Percentiles rank a stretch among this genome's conserved stretches.
These are phyloP conservation scores for Blastobotrys illinoisensis DNA, from an alignment of 1,139 yeast genomes.

Conservation along the genomic window DNA sequence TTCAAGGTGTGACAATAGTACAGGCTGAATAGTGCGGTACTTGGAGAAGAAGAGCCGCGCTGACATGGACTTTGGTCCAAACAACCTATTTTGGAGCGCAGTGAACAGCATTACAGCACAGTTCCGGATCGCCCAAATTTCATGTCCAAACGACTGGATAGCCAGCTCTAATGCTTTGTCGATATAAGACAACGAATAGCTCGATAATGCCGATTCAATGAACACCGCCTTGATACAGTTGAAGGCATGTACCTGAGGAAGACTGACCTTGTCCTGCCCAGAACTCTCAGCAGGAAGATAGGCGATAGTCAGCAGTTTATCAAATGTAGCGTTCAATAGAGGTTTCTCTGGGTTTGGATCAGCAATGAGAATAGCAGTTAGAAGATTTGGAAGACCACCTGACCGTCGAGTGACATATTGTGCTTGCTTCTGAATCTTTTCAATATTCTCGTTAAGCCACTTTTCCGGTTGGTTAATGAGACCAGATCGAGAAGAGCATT, in stretches of 20 bases:
- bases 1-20: constrained; percentile 44
- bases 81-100: constrained; percentile 69
- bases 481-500: constrained; percentile 39
- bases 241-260: constrained; percentile 91
- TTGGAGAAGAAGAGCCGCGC: constrained; percentile 65
- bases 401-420: constrained; percentile 82
- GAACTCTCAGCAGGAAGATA: constrained; percentile 40
- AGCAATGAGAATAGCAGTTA: constrained; percentile 67
- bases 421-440: constrained; percentile 48
- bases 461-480: constrained; percentile 38
- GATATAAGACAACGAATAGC: constrained; percentile 46
- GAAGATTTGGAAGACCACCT: constrained; percentile 80
- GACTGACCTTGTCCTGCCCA: constrained; percentile 52
- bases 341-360: constrained; percentile 36
- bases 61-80: constrained; percentile 56
- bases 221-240: constrained; percentile 75
- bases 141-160: constrained; percentile 55
- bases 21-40: constrained; percentile 47
- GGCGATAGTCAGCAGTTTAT: constrained; percentile 49
- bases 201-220: constrained; percentile 60
- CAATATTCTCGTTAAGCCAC: constrained; percentile 56
- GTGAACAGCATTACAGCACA: constrained; percentile 93
- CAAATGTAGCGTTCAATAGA: constrained; percentile 46
- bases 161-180: constrained; percentile 57
- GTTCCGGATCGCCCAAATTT: constrained; percentile 81